Conservation (phyloP, 208 protist genomes). For the Naegleria gruberi region DNA sequence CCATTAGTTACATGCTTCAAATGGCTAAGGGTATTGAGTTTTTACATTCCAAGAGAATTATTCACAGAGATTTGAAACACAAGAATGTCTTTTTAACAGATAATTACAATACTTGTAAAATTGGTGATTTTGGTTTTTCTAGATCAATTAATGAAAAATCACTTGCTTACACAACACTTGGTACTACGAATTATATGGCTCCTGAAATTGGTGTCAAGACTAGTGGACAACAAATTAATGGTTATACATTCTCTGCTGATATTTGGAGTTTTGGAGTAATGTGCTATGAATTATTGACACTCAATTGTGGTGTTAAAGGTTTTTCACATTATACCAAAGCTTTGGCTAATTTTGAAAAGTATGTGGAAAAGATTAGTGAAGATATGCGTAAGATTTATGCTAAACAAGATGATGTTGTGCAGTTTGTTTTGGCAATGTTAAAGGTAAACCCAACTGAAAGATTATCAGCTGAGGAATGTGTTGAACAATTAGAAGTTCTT, state of each 20-base stretch:
- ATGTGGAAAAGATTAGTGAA: neutral
- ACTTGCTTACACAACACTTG: constrained; percentile 31
- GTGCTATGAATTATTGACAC: constrained; percentile 85
- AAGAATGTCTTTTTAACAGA: constrained; percentile 54
- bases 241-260: constrained; percentile 81
- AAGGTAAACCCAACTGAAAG: neutral
- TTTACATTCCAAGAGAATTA: neutral
- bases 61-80: constrained; percentile 2
- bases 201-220: constrained; percentile 11
- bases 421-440: neutral
- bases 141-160: constrained; percentile 36
- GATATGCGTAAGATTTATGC: neutral
- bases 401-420: neutral
- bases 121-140: constrained; percentile 62
- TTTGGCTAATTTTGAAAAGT: neutral
- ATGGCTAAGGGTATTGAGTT: neutral
- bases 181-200: neutral
- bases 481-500: neutral
- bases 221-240: constrained; percentile 59
- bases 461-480: neutral
- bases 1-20: neutral
- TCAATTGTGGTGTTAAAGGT: constrained; percentile 4
- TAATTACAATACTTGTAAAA: constrained; percentile 39
- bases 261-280: constrained; percentile 96
- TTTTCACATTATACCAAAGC: neutral